Evolutionary conservation across 306 rosid species (phyloP).

Genomic region (Cucumis melo): DNA sequence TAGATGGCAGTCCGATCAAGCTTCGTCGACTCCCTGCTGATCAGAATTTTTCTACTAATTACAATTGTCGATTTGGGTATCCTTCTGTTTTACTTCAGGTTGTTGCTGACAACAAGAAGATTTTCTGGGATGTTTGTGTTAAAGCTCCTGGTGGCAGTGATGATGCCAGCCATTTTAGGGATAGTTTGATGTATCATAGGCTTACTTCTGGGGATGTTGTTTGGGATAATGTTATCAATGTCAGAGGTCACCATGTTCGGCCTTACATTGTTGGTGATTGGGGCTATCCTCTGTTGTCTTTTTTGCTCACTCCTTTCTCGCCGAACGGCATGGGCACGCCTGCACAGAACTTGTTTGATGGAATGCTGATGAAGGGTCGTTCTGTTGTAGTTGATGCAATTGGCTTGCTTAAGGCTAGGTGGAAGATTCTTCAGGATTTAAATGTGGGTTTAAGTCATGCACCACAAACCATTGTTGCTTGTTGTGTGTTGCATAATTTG

Average conservation of each 20-base stretch:
- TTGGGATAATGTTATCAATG: conserved; percentile 59
- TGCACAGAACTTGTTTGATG: conserved; percentile 73
- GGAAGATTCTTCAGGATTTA: conserved; percentile 79
- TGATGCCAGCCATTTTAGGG: conserved; percentile 67
- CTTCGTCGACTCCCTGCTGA: conserved; percentile 23
- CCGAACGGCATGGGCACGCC: conserved; percentile 60
- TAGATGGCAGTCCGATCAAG: conserved; percentile 59
- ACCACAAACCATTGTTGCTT: conserved; percentile 81
- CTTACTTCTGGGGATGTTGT: conserved; percentile 57
- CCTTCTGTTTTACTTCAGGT: conserved; percentile 73
- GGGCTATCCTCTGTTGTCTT: conserved; percentile 71
- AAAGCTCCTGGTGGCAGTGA: conserved; percentile 73
- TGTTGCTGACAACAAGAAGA: conserved; percentile 70
- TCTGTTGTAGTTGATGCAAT: conserved; percentile 76
- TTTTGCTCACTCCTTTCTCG: conserved; percentile 59
- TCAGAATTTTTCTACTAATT: conserved; percentile 23
- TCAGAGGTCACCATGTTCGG: conserved; percentile 52
- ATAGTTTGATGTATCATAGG: conserved; percentile 48
- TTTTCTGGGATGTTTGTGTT: conserved; percentile 94
- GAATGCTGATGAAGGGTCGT: conserved; percentile 94
- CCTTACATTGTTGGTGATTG: conserved; percentile 89
- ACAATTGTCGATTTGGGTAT: conserved; percentile 48
- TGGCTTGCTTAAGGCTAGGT: conserved; percentile 80
- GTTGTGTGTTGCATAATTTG: conserved; percentile 82
- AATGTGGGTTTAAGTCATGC: conserved; percentile 75